phyloP scores from a whole-genome alignment of 208 protist species.

The Phytomonas sp. region DNA sequence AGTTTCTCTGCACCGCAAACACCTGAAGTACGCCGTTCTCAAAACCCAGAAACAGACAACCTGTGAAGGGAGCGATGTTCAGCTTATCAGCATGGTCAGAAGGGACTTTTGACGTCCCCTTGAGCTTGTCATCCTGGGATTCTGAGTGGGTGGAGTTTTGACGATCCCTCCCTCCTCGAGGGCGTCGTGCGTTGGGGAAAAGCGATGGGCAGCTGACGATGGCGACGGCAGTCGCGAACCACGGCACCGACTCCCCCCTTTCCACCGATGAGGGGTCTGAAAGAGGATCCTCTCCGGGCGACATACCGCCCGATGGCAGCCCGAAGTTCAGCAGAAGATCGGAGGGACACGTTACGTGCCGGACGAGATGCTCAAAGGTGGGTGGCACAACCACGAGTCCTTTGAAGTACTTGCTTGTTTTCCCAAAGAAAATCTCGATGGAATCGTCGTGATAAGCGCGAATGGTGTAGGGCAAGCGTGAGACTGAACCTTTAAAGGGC shows the following conservation, averaged over 20 bases:
- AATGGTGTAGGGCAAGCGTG: constrained; percentile 71
- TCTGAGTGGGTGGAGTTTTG: too few species aligned
- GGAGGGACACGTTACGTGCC: constrained; percentile 23
- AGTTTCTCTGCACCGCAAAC: constrained; percentile 45
- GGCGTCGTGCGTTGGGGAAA: background rate
- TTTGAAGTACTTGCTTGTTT: constrained; percentile 70
- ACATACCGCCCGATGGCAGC: background rate
- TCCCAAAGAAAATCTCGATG: constrained; percentile 70
- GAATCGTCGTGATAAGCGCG: constrained; percentile 71
- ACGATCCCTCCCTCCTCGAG: background rate
- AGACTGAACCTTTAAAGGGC: constrained; percentile 13
- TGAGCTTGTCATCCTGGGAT: background rate
- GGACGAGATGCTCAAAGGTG: constrained; percentile 74
- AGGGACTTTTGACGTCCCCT: background rate
- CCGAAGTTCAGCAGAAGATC: constrained; percentile 71
- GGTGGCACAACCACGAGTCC: constrained; percentile 64
- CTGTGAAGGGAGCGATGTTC: background rate
- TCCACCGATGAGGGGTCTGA: background rate
- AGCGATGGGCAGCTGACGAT: background rate
- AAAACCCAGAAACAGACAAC: constrained; percentile 64
- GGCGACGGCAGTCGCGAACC: constrained; percentile 46
- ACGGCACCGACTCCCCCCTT: background rate
- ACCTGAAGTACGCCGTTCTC: constrained; percentile 63
- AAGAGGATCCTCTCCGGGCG: background rate
- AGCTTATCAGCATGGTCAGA: background rate